Base-by-base conservation (phyloP, 805 yeast species). In the Yarrowia sp. region DNA sequence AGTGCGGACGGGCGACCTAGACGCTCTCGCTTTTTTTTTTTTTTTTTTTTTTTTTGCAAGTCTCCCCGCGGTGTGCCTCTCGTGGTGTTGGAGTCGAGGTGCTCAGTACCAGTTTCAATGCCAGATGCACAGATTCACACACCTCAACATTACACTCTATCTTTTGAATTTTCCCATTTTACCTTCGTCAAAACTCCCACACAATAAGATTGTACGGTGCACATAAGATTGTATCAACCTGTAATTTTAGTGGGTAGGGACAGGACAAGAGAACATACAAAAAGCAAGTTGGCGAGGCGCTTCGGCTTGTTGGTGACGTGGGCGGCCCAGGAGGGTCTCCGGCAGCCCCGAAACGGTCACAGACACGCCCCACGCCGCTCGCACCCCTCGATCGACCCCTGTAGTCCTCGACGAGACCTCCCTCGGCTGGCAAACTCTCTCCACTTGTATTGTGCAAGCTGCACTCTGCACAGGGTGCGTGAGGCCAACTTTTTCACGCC, bases 51-150 rank as follows among this genome's bases (percentile, higher is more conserved):
- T n/a, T n/a, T n/a, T n/a, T n/a, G n/a, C n/a, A n/a, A n/a, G n/a
- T n/a, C n/a, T n/a, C n/a, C n/a, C n/a, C n/a, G n/a, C n/a, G n/a
- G n/a, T n/a, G n/a, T n/a, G n/a, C n/a, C n/a, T n/a, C n/a, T n/a
- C n/a, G n/a, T n/a, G n/a, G n/a, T n/a, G n/a, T n/a, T n/a, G n/a
- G n/a, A n/a, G n/a, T n/a, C n/a, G 14, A 14, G 24, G 42, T 13
- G 25, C 24, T n/a, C n/a, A 7, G 6, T 6, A 13, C 21, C 41
- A 7, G 6, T 6, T 6, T n/a, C 41, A 49, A 49, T 32, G 56
- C 56, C 56, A 32, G 58, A 24, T 51, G 58, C 42, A 49, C 56
- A 51, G 58, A 51, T 51, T 51, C 58, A 22, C 56, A 51, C 42
- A 16, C 16, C 58, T 51, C 58, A 51, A 51, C 58, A 47, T 47